Percentiles rank a stretch among this genome's conserved stretches.
These are phyloP conservation scores for Ceratocystis destructans DNA, from an alignment of 2,329 filamentous ascomycete species.

Conservation along the genomic window DNA sequence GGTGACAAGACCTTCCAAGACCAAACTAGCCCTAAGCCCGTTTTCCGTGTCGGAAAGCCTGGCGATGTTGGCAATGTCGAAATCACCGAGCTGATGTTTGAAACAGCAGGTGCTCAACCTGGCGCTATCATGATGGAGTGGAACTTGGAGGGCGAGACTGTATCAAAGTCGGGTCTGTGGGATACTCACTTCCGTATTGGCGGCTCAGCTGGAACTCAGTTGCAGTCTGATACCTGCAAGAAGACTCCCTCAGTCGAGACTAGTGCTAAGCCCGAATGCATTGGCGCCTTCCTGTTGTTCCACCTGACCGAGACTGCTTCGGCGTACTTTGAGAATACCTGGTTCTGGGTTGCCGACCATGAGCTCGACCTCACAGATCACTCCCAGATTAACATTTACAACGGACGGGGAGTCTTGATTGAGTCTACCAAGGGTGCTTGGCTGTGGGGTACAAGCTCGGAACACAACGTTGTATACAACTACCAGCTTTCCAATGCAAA, in stretches of 20 bases:
- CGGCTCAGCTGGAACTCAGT: constrained; percentile 67
- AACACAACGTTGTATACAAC: constrained; percentile 60
- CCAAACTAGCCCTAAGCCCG: constrained; percentile 60
- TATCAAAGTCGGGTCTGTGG: constrained; percentile 71
- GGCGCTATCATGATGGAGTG: constrained; percentile 86
- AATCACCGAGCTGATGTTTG: constrained; percentile 75
- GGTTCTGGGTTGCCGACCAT: constrained; percentile 86
- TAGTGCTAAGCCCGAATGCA: constrained; percentile 50
- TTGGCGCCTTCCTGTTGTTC: constrained; percentile 58
- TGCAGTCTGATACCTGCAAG: constrained; percentile 65
- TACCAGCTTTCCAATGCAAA: constrained; percentile 69
- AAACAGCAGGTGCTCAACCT: constrained; percentile 68
- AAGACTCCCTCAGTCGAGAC: constrained; percentile 57
- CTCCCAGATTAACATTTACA: constrained; percentile 76
- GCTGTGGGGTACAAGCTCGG: constrained; percentile 63
- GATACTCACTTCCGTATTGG: constrained; percentile 93
- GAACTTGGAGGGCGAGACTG: constrained; percentile 58
- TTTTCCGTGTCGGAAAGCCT: constrained; percentile 67
- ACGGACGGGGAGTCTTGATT: constrained; percentile 68
- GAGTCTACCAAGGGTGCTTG: constrained; percentile 63
- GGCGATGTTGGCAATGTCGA: constrained; percentile 71
- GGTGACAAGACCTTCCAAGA: constrained; percentile 59
- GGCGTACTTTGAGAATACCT: constrained; percentile 75
- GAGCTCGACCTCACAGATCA: constrained; percentile 64
- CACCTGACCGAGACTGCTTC: constrained; percentile 50